Evolutionary conservation across 768 basidiomycete species (phyloP).

Genomic region (Xerocomus brunneocitrinus): DNA sequence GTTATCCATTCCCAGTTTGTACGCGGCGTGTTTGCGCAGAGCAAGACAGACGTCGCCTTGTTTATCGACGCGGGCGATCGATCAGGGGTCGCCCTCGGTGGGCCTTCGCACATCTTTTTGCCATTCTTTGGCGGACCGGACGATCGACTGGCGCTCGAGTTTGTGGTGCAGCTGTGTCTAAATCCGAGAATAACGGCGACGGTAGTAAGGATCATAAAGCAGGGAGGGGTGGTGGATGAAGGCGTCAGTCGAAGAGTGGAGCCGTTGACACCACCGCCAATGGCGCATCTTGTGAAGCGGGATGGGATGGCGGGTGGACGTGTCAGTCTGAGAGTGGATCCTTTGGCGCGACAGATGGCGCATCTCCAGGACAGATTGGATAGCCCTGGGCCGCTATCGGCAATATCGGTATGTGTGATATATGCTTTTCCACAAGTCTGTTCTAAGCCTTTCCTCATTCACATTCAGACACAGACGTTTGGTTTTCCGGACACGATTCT

Average conservation of each 20-base stretch:
- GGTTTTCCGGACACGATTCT: constrained; percentile 68
- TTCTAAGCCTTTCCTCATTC: neutral
- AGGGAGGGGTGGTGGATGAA: constrained; percentile 29
- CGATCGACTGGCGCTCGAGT: constrained; percentile 79
- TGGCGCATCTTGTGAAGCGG: neutral
- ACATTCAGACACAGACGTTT: constrained; percentile 18
- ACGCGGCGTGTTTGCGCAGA: constrained; percentile 69
- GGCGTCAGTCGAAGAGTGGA: neutral
- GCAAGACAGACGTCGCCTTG: constrained; percentile 74
- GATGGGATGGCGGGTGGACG: neutral
- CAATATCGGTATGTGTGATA: constrained; percentile 6
- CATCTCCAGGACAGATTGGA: constrained; percentile 12
- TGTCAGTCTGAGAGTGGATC: neutral
- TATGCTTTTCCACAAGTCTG: neutral
- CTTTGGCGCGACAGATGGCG: constrained; percentile 26
- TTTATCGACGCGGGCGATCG: constrained; percentile 65
- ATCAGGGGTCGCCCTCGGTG: constrained; percentile 19
- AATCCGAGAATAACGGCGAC: constrained; percentile 67
- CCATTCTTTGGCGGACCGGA: constrained; percentile 96
- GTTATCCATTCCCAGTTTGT: constrained; percentile 90
- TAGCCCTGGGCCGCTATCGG: neutral
- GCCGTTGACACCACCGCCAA: neutral
- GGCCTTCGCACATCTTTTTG: constrained; percentile 65
- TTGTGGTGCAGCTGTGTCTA: constrained; percentile 79
- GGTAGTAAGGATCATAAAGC: constrained; percentile 60